These are phyloP conservation scores for Chrysanthemum seticuspe DNA, from an alignment of 129 eudicot genomes.

Conservation along the genomic window DNA sequence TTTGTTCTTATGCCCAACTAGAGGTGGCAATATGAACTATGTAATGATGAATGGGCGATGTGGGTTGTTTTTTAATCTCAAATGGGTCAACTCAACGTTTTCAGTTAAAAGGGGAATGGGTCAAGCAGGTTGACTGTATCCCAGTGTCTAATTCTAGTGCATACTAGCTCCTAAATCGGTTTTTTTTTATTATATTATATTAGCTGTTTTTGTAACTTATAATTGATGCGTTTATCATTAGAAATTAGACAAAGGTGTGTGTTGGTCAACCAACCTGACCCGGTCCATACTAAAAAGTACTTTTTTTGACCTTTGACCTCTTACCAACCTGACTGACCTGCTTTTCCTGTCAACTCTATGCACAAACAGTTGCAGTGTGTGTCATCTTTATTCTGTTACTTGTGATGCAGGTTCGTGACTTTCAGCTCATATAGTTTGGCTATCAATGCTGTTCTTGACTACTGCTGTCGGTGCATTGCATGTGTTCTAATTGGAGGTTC, in stretches of 20 bases:
- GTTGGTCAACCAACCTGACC: no score
- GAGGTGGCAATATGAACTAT: no score
- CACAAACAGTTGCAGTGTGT: not conserved
- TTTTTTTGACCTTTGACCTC: no score
- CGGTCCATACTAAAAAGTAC: not conserved
- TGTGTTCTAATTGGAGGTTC: no score
- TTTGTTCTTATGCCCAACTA: not conserved
- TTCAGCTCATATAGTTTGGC: constrained; percentile 11
- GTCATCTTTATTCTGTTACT: not conserved
- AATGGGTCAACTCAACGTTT: no score
- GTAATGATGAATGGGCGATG: no score
- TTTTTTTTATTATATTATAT: not conserved
- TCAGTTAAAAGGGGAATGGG: no score
- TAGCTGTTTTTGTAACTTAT: not conserved
- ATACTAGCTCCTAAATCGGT: no score
- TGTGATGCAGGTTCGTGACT: not conserved
- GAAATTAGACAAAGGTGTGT: not conserved
- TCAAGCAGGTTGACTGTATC: no score
- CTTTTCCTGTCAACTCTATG: no score
- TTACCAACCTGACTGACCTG: not conserved
- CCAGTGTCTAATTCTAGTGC: no score
- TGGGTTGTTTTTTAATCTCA: no score
- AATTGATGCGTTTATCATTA: not conserved
- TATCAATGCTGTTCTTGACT: not conserved
- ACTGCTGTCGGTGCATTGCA: not conserved